A percentile compares a stretch with the other conserved stretches of the same genome.
phyloP scores from a whole-genome alignment of 805 yeast genomes.

The Barnettozyma pratensis region DNA sequence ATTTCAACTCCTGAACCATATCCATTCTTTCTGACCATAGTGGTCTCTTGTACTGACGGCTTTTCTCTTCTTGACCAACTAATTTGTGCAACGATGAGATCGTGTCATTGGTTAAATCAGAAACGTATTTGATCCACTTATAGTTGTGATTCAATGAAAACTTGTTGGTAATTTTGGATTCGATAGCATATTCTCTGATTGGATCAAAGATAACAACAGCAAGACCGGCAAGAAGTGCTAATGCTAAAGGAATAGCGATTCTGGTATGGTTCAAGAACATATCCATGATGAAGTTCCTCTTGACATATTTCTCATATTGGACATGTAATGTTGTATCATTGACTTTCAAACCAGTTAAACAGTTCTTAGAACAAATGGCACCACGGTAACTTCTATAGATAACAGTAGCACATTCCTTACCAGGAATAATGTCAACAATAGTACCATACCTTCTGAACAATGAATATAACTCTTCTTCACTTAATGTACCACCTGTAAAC shows the following conservation, averaged over 20 bases:
- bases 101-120: conserved; percentile 25
- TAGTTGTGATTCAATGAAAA: conserved; percentile 48
- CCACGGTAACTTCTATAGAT: conserved; percentile 52
- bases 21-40: conserved; percentile 72
- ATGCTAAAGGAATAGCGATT: conserved; percentile 70
- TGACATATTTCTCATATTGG: conserved; percentile 56
- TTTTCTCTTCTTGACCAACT: conserved; percentile 26
- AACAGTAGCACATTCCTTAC: conserved; percentile 43
- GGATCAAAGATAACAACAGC: conserved; percentile 93
- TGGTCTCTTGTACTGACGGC: conserved; percentile 24
- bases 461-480: conserved; percentile 77
- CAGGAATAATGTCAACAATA: conserved; percentile 68
- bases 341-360: conserved; percentile 74
- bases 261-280: conserved; percentile 72
- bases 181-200: conserved; percentile 74
- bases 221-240: conserved; percentile 73
- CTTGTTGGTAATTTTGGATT: conserved; percentile 61
- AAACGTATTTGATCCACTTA: conserved; percentile 32
- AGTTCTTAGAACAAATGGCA: conserved; percentile 84
- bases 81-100: conserved; percentile 32
- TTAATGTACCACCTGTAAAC: conserved; percentile 71
- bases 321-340: conserved; percentile 67
- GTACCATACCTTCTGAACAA: conserved; percentile 84
- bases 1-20: conserved; percentile 58
- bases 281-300: conserved; percentile 48